A percentile compares a stretch with the other conserved stretches of the same genome.
Conservation (phyloP, 805 yeast genomes). For the Candida suzukii region DNA sequence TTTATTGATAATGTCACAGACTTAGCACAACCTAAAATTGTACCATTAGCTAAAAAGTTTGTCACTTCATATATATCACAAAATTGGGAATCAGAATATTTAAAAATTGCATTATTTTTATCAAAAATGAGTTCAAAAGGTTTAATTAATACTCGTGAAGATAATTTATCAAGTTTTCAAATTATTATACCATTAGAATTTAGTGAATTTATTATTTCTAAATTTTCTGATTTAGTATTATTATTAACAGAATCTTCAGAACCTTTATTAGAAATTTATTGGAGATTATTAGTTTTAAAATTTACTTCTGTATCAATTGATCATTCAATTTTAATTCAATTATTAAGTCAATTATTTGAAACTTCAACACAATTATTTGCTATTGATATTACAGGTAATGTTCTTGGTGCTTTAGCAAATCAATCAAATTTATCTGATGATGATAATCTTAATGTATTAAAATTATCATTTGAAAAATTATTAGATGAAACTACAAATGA, state of each 20-base stretch:
- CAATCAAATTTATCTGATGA: constrained; percentile 13
- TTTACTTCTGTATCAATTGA: constrained; percentile 25
- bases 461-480: neutral
- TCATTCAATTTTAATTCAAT: constrained; percentile 14
- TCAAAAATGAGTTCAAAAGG: constrained; percentile 26
- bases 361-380: constrained; percentile 18
- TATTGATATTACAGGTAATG: constrained; percentile 35
- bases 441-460: constrained; percentile 10
- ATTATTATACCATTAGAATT: constrained; percentile 27
- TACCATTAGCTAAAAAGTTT: constrained; percentile 36
- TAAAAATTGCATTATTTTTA: constrained; percentile 36
- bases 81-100: constrained; percentile 29
- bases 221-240: constrained; percentile 3
- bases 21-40: constrained; percentile 35
- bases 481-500: neutral
- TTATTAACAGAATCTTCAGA: constrained; percentile 2
- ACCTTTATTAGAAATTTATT: constrained; percentile 32
- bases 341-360: constrained; percentile 9
- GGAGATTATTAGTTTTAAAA: constrained; percentile 43
- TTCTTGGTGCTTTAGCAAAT: constrained; percentile 27
- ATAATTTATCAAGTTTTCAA: constrained; percentile 7
- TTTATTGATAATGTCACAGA: constrained; percentile 41
- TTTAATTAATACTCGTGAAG: constrained; percentile 4
- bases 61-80: constrained; percentile 42
- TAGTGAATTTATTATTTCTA: constrained; percentile 20